Conservation (phyloP, 495 filamentous ascomycete species). For the Sphaerosporella brunnea region DNA sequence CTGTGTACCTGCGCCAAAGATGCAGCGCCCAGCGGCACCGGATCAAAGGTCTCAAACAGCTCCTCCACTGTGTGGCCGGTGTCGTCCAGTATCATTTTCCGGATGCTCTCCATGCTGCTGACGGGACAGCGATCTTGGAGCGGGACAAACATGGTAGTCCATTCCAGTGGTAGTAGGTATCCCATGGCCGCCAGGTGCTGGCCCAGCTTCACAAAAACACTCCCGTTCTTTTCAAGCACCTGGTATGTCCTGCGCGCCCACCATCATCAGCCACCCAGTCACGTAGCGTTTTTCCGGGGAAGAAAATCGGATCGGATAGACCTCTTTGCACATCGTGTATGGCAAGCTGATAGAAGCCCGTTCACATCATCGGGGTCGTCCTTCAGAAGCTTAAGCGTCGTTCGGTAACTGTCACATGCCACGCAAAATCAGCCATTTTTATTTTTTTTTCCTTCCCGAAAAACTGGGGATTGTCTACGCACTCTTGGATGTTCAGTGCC, state of each 20-base stretch:
- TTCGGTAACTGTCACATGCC: constrained; percentile 60
- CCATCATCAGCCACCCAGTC: too few relatives aligned
- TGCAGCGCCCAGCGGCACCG: constrained; percentile 64
- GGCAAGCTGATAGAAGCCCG: constrained; percentile 59
- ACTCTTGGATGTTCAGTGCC: constrained; percentile 80
- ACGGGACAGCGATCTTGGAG: constrained; percentile 92
- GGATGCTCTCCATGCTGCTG: constrained; percentile 75
- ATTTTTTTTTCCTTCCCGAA: too few relatives aligned
- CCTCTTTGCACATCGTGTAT: constrained; percentile 71
- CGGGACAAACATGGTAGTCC: constrained; percentile 91
- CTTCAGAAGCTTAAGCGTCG: constrained; percentile 46
- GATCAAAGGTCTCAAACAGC: constrained; percentile 68
- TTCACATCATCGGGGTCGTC: constrained; percentile 43
- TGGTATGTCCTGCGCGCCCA: constrained; percentile 43
- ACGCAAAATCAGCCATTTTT: too few relatives aligned
- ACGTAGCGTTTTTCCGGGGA: too few relatives aligned
- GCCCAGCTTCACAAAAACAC: constrained; percentile 94
- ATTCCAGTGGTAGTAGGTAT: constrained; percentile 82
- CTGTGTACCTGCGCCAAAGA: constrained; percentile 90
- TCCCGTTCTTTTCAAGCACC: constrained; percentile 85
- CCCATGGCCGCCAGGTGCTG: constrained; percentile 92
- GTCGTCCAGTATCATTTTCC: constrained; percentile 64
- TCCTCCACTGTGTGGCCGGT: constrained; percentile 64
- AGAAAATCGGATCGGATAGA: too few relatives aligned
- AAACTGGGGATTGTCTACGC: too few relatives aligned